Evolutionary conservation across 257 asterid genomes (phyloP), one percentile per base, ranked within the genome.

Genomic region (Nicotiana sylvestris): DNA sequence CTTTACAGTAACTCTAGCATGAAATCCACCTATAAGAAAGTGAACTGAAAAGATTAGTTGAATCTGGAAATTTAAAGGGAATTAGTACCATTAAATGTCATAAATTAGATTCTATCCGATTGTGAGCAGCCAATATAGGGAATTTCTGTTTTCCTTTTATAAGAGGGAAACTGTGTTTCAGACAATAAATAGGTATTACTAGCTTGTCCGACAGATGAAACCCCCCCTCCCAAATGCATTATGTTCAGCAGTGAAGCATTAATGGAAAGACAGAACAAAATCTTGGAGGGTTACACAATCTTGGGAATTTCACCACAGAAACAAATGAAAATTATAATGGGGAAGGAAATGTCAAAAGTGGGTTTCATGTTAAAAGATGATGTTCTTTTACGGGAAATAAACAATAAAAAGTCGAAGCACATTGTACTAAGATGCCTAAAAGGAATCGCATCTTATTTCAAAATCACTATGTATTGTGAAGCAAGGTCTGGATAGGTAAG

Each of bases 1-100:
- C 11, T 61, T 43, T 58, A 83, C 27, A 4, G 29, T 18, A 39
- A 61, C 82, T 43, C 46, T 27, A 61, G 76, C 56, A 46, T 56
- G 66, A 49, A 76, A 76, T 29, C 82, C 78, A 83, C 82, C 82
- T 76, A 51, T 39, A 66, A 60, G 21, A 49, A 65, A 58, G 29
- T 81, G 51, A 79, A 65, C 16, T 10, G 9, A 9, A 66, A 49
- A 25, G 46, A 81, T 81, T 30, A 66, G 37, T 51, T 66, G 33
- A 49, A 51, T 18, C 39, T 12, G 76, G 67, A 27, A 51, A 32
- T 27, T 25, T 11, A 57, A 70, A 37, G 9, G 66, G 55, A 39
- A 57, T 6, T 51, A 12, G 37, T 64, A 55, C 35, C 56, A 78
- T 12, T 57, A 25, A 30, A 64, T 35, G 68, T 58, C 1, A 56